Conservation (phyloP, 805 yeast genomes). For the Maudiozyma saulgeensis region DNA sequence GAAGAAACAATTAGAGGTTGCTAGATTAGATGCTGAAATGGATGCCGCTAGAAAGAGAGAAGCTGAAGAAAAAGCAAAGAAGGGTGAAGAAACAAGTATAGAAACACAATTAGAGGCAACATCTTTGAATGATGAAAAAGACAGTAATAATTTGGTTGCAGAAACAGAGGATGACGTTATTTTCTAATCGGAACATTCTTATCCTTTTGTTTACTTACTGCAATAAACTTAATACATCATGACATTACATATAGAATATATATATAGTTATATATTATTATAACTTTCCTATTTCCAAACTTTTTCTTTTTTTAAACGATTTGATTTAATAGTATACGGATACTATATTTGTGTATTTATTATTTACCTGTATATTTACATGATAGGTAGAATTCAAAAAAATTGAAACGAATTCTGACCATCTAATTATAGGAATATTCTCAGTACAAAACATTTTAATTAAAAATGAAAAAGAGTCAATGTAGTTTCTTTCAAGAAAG, state of each 20-base stretch:
- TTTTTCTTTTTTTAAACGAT: neutral
- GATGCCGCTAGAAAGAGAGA: conserved; percentile 20
- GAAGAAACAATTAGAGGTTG: conserved; percentile 76
- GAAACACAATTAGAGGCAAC: conserved; percentile 20
- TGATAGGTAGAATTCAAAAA: too few species aligned
- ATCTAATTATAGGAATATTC: neutral
- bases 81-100: conserved; percentile 8
- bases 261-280: neutral
- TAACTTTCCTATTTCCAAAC: too few species aligned
- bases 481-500: too few species aligned
- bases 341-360: neutral
- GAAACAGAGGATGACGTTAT: conserved; percentile 40
- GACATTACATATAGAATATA: neutral
- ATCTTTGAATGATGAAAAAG: conserved; percentile 5
- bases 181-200: conserved; percentile 21
- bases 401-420: neutral
- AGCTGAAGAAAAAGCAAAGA: conserved; percentile 21
- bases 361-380: too few species aligned
- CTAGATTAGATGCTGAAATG: conserved; percentile 49
- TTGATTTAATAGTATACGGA: neutral
- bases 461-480: neutral
- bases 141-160: conserved; percentile 23
- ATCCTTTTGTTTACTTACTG: neutral
- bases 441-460: neutral
- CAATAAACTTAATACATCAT: neutral